Conservation (phyloP, 2,329 filamentous ascomycete species). For the Apiospora phragmitis region DNA sequence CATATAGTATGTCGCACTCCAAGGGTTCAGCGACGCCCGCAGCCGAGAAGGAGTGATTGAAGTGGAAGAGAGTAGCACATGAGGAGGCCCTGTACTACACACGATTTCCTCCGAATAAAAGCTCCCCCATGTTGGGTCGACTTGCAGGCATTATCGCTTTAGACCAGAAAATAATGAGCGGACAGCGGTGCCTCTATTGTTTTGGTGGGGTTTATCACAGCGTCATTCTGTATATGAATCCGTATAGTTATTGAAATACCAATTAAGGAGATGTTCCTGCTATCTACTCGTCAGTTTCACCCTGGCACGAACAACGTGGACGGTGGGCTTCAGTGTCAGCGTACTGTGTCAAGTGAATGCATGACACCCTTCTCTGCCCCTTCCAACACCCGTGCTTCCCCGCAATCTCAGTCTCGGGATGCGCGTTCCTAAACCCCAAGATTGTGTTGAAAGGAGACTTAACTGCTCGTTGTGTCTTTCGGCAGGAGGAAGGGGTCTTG, state of each 20-base stretch:
- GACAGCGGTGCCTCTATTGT: background rate
- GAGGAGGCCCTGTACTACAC: background rate
- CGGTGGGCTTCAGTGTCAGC: background rate
- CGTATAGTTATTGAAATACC: background rate
- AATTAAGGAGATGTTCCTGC: background rate
- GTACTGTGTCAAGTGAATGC: background rate
- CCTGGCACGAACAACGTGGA: background rate
- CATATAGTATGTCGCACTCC: slow-evolving; percentile 70
- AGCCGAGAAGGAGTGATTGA: slow-evolving; percentile 33
- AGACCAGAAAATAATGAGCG: background rate
- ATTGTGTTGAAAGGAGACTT: no score
- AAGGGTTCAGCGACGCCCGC: slow-evolving; percentile 63
- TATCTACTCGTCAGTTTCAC: background rate
- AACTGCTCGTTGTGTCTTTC: no score
- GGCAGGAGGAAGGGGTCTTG: background rate
- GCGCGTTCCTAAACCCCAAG: background rate
- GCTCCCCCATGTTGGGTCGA: background rate
- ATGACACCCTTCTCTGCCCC: background rate
- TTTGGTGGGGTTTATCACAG: background rate
- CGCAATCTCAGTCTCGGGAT: background rate
- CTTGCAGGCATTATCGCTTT: background rate
- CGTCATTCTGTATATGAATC: background rate
- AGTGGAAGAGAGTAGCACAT: background rate
- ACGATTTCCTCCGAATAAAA: background rate
- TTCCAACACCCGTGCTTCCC: background rate